phyloP scores from a whole-genome alignment of 306 rosid species.

The Sindora glabra region DNA sequence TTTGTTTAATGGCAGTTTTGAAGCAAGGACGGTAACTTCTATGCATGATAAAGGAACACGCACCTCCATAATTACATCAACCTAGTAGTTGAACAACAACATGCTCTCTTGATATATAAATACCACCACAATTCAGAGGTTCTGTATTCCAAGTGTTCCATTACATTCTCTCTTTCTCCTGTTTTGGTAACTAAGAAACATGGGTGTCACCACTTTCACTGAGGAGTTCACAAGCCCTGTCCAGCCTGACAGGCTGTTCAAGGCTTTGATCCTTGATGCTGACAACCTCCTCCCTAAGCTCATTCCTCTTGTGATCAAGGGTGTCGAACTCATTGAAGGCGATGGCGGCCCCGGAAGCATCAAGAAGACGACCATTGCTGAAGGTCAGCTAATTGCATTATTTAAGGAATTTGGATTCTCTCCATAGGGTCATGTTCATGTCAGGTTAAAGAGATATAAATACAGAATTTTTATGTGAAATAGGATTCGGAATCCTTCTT shows the following conservation, averaged over 20 bases:
- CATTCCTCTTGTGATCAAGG: slow-evolving; percentile 37
- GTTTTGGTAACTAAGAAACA: background rate
- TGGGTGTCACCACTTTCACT: slow-evolving; percentile 8
- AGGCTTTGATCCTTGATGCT: slow-evolving; percentile 59
- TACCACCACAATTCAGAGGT: background rate
- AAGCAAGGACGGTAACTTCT: too few relatives aligned
- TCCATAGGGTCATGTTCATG: too few relatives aligned
- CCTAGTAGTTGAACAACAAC: slow-evolving; percentile 8
- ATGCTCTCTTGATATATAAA: slow-evolving; percentile 18
- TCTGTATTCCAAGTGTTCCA: background rate
- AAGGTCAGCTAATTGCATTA: slow-evolving; percentile 31
- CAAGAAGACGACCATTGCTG: slow-evolving; percentile 40
- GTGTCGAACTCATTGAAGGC: slow-evolving; percentile 45
- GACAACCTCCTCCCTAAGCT: slow-evolving; percentile 48
- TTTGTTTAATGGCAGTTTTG: too few relatives aligned
- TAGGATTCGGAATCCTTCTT: too few relatives aligned
- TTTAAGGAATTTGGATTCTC: too few relatives aligned
- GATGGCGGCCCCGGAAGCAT: slow-evolving; percentile 65
- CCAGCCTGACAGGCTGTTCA: slow-evolving; percentile 40
- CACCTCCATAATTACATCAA: background rate
- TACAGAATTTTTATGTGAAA: too few relatives aligned
- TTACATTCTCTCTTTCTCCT: background rate
- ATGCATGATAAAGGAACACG: background rate
- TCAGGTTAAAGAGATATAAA: too few relatives aligned
- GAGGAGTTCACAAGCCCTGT: slow-evolving; percentile 29